Evolutionary conservation across 352 stramenopile species (phyloP), one percentile per base, ranked within the genome.

Genomic region (Phytophthora macrochlamydospora): DNA sequence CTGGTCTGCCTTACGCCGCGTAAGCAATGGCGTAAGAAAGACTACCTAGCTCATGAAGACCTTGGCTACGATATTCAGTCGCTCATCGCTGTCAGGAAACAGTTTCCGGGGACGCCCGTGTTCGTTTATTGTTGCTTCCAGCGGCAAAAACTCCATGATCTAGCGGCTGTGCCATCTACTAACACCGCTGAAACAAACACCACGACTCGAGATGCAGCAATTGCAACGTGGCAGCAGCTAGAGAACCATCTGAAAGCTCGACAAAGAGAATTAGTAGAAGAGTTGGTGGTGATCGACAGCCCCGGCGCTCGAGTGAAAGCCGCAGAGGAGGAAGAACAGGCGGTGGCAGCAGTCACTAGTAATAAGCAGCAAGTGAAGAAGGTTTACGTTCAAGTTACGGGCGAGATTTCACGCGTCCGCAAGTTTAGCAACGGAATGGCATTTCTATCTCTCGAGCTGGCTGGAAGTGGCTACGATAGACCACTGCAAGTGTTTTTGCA

Each of bases 1-100:
- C 33, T 90, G 7, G 56, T 89, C 43, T 87, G 67, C 18, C 29
- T 92, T 3, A 84, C 81, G 2, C 75, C 76, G 18, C 69, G 81
- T 28, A 92, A 89, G 56, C 80, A 86, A 35, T 92, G 83, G 83
- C 77, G 81, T 42, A 87, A 86, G 44, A 73, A 79, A 49, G 79
- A 88, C 30, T 92, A 78, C 38, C 44, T 92, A 13, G 63, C 75
- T 0, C 82, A 88, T 38, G 31, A 58, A 6, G 52, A 64, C 6
- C 61, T 86, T 7, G 52, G 46, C 7, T 85, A 75, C 28, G 60
- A 73, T 8, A 54, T 83, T 9, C 69, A 75, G 31, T 70, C 71
- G 29, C 35, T 81, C 4, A 64, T 79, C 4, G 55, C 49, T 0
- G 59, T 51, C 2, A 49, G 43, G 18, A 56, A 75, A 9, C 50